Percentiles rank a stretch among this genome's conserved stretches.
Evolutionary conservation across 2,329 filamentous ascomycete species (phyloP).

Genomic region (Rosellinia necatrix): DNA sequence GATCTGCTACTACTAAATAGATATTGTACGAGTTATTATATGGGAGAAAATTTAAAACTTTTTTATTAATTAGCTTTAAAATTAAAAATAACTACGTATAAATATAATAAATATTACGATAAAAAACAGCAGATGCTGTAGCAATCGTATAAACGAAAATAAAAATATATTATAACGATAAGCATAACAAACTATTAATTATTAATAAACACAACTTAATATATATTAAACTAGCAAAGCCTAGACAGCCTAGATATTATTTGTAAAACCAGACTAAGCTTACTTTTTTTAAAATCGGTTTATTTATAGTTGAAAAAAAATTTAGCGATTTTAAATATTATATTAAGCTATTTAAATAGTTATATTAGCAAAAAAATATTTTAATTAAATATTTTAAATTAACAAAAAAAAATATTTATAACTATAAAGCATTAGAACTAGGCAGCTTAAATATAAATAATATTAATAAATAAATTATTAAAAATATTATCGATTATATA

Average conservation of each 20-base stretch:
- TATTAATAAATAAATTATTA: neutral
- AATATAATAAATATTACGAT: neutral
- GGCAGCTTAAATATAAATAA: neutral
- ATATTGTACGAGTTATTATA: neutral
- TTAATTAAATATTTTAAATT: neutral
- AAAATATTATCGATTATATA: neutral
- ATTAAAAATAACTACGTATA: neutral
- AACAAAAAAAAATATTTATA: neutral
- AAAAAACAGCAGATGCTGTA: neutral
- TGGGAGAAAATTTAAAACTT: neutral
- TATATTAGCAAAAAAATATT: neutral
- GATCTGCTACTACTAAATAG: neutral
- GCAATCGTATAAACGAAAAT: neutral
- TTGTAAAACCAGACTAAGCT: neutral
- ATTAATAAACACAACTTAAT: neutral
- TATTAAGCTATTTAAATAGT: neutral
- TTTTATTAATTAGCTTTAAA: neutral
- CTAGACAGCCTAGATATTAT: neutral
- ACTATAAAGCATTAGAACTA: neutral
- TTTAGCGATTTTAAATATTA: neutral
- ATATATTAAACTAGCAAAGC: neutral
- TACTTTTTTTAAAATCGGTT: neutral
- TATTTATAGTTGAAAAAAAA: neutral
- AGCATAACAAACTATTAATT: neutral
- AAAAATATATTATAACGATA: neutral